Percentiles rank a stretch among this genome's conserved stretches.
These are phyloP conservation scores for Syzygium syzygioides DNA, from an alignment of 441 rosid genomes.

Conservation along the genomic window DNA sequence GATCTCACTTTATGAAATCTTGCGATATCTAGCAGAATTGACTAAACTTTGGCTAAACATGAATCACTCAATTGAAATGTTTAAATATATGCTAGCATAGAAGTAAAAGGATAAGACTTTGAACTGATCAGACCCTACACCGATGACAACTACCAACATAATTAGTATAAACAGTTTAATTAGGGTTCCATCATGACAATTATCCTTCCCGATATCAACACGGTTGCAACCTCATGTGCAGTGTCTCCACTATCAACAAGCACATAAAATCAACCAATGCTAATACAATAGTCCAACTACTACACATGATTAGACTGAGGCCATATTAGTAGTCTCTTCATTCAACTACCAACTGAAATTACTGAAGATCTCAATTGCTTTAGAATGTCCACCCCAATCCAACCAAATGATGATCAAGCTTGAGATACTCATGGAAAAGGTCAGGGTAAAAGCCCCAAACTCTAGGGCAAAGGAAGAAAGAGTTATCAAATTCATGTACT, in stretches of 20 bases:
- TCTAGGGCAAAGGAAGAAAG: neutral
- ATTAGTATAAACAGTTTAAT: neutral
- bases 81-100: neutral
- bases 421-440: neutral
- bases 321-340: neutral
- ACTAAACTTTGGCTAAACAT: neutral
- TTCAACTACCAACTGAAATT: neutral
- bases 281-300: neutral
- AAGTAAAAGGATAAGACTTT: neutral
- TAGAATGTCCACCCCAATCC: neutral
- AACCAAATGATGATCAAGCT: neutral
- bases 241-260: neutral
- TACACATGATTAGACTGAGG: neutral
- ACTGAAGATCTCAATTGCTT: neutral
- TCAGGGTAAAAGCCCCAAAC: neutral
- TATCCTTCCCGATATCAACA: neutral
- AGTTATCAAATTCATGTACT: neutral
- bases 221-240: neutral
- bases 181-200: neutral
- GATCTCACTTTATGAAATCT: neutral
- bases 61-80: neutral
- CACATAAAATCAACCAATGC: neutral
- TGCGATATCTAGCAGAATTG: neutral
- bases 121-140: neutral
- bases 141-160: neutral